Evolutionary conservation across 495 filamentous ascomycete species (phyloP), one percentile per base, ranked within the genome.

Genomic region (Penicillium crystallinum): DNA sequence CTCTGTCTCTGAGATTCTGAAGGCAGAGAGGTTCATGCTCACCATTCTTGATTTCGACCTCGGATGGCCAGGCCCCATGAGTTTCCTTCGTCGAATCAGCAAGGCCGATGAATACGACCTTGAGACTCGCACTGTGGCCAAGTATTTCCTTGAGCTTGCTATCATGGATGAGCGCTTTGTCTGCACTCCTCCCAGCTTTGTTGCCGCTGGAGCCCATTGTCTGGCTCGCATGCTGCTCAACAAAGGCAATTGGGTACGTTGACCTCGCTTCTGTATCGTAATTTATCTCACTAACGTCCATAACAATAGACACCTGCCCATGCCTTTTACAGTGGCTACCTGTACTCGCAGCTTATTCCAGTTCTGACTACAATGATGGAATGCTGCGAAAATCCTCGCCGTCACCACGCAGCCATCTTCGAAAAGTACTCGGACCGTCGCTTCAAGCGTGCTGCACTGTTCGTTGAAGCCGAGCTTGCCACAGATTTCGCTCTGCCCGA

Each of bases 81-180:
- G 91, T 72, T 98, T 97, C 74, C 77, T 98, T 43, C 80, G 93
- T 46, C 83, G 91, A 49, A 92, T 97, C 67, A 97, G 93, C 83
- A 98, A 97, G 74, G 93, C 93, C 14, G 93, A 98, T 68, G 91
- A 97, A 63, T 98, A 97, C 66, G 91, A 97, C 63, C 75, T 95
- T 43, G 91, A 98, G 72, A 97, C 91, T 18, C 82, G 93, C 18
- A 97, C 95, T 5, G 79, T 98, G 25, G 91, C 93, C 56, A 98
- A 98, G 76, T 98, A 98, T 72, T 97, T 98, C 72, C 77, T 97
- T 42, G 93, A 98, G 66, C 77, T 97, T 36, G 93, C 90, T 35
- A 86, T 97, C 67, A 96, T 98, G 90, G 93, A 97, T 68, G 93
- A 97, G 75, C 86, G 92, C 22, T 97, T 97, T 62, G 91, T 98